Percentiles rank a stretch among this genome's conserved stretches.
Conservation (phyloP, 805 yeast genomes). For the Candida maris region DNA sequence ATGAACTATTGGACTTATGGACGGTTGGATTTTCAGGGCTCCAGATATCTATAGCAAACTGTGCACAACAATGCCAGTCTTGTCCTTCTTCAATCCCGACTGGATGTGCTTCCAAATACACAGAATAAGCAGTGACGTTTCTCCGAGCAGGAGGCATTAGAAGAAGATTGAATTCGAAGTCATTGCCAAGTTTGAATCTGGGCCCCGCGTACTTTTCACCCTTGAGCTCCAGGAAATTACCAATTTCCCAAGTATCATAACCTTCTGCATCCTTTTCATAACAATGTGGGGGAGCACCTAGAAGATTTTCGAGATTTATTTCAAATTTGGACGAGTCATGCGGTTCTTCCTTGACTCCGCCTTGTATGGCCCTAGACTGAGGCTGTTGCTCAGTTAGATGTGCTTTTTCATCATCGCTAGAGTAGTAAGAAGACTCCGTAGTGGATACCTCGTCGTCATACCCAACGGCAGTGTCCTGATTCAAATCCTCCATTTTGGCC, state of each 20-base stretch:
- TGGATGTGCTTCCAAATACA: constrained; percentile 77
- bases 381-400: constrained; percentile 4
- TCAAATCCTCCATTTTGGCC: constrained; percentile 7
- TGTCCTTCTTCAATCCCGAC: constrained; percentile 23
- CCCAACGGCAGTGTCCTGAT: constrained; percentile 7
- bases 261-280: constrained; percentile 31
- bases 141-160: constrained; percentile 73
- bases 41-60: constrained; percentile 81
- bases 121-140: constrained; percentile 54
- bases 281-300: constrained; percentile 30
- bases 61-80: constrained; percentile 88
- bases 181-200: constrained; percentile 52
- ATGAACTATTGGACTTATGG: constrained; percentile 60
- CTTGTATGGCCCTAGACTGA: constrained; percentile 1
- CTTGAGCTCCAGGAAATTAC: constrained; percentile 29
- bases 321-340: constrained; percentile 22
- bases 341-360: constrained; percentile 2
- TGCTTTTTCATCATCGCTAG: constrained; percentile 17
- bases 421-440: constrained; percentile 21
- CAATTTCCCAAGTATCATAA: constrained; percentile 38
- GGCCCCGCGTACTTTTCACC: constrained; percentile 39
- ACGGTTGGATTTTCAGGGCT: constrained; percentile 67
- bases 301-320: constrained; percentile 15
- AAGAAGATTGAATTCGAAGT: constrained; percentile 61
- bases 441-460: constrained; percentile 23